Percentiles rank a stretch among this genome's conserved stretches.
These are phyloP conservation scores for Neocatenulostroma microsporum DNA, from an alignment of 2,329 filamentous ascomycete genomes.

Conservation along the genomic window DNA sequence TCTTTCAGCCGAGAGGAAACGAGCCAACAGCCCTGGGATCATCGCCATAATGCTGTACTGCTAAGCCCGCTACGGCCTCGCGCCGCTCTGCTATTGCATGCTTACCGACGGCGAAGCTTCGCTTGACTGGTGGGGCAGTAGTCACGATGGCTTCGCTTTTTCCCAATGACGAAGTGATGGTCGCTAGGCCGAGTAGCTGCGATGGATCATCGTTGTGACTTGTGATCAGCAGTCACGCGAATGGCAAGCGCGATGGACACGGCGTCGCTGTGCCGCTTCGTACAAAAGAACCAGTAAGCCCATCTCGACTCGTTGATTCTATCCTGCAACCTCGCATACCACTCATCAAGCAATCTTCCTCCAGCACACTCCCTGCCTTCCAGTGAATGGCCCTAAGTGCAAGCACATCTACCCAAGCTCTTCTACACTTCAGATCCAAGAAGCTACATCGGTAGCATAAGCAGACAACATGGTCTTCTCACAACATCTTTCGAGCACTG, in stretches of 20 bases:
- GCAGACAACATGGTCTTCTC: constrained; percentile 17
- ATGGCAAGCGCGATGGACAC: neutral
- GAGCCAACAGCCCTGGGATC: no score
- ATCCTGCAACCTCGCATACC: neutral
- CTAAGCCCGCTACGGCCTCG: neutral
- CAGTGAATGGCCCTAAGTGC: constrained; percentile 5
- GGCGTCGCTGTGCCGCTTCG: neutral
- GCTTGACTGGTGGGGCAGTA: neutral
- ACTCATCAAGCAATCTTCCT: neutral
- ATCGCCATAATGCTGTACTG: neutral
- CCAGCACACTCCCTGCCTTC: neutral
- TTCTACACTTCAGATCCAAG: neutral
- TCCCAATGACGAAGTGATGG: constrained; percentile 2
- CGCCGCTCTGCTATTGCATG: neutral
- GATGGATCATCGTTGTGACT: constrained; percentile 2
- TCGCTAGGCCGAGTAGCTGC: constrained; percentile 3
- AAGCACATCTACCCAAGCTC: neutral
- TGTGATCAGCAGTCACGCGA: constrained; percentile 9
- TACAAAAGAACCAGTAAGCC: neutral
- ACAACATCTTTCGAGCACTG: constrained; percentile 8
- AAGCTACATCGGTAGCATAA: constrained; percentile 5
- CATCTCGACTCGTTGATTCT: neutral
- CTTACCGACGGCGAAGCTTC: neutral
- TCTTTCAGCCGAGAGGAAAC: neutral
- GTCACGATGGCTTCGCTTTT: constrained; percentile 4